Evolutionary conservation across 495 filamentous ascomycete genomes (phyloP).

Genomic region (Penicillium manginii): DNA sequence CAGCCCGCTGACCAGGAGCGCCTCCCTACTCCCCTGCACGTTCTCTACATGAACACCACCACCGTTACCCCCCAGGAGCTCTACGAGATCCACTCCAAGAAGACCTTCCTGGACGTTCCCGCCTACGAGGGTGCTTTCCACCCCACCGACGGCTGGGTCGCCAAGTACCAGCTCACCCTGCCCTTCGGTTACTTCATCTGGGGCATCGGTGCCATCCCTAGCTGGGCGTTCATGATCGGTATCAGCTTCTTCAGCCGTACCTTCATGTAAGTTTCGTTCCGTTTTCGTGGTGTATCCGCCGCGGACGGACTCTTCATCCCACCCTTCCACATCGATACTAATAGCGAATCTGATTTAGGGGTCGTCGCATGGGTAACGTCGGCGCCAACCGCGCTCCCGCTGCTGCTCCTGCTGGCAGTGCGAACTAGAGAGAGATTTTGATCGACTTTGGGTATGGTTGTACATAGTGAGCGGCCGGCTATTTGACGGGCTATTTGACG

Average conservation of each 20-base stretch:
- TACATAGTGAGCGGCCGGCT: slow-evolving; percentile 27
- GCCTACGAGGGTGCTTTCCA: slow-evolving; percentile 77
- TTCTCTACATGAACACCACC: slow-evolving; percentile 66
- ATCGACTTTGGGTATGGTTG: slow-evolving; percentile 15
- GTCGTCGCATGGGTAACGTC: slow-evolving; percentile 43
- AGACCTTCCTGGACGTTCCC: slow-evolving; percentile 56
- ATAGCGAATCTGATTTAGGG: slow-evolving; percentile 29
- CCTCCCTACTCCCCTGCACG: slow-evolving; percentile 53
- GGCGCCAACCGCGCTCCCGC: slow-evolving; percentile 30
- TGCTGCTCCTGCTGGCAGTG: slow-evolving; percentile 28
- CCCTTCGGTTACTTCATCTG: slow-evolving; percentile 73
- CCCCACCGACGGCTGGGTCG: slow-evolving; percentile 75
- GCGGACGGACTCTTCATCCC: neutral
- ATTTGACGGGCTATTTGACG: slow-evolving; percentile 9
- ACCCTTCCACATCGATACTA: slow-evolving; percentile 13
- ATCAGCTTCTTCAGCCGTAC: slow-evolving; percentile 80
- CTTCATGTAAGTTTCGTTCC: slow-evolving; percentile 73
- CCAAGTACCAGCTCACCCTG: slow-evolving; percentile 62
- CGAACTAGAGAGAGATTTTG: slow-evolving; percentile 25
- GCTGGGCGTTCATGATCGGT: slow-evolving; percentile 78
- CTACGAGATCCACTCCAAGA: slow-evolving; percentile 63
- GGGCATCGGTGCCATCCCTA: slow-evolving; percentile 58
- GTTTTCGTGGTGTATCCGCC: neutral
- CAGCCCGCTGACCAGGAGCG: slow-evolving; percentile 39
- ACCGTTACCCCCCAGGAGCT: slow-evolving; percentile 65